phyloP scores from a whole-genome alignment of 2,329 filamentous ascomycete genomes.

The Aspergillus caelatus region DNA sequence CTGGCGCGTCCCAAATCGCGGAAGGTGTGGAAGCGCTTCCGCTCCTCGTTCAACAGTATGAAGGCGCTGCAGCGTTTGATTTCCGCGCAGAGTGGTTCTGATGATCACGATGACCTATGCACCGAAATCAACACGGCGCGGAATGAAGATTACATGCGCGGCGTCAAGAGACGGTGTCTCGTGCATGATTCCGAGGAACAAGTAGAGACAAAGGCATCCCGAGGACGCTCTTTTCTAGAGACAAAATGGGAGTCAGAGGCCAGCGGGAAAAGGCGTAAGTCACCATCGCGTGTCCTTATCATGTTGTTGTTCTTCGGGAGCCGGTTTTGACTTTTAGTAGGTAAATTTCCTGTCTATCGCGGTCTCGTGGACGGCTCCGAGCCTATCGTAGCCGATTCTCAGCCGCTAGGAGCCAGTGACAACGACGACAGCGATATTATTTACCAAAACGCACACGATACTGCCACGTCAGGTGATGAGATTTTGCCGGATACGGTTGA shows the following conservation, averaged over 20 bases:
- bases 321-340: conserved; percentile 18
- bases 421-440: conserved; percentile 12
- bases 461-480: conserved; percentile 23
- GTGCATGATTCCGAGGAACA: conserved; percentile 13
- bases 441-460: conserved; percentile 13
- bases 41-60: conserved; percentile 39
- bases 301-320: background rate
- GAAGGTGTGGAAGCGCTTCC: conserved; percentile 51
- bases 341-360: conserved; percentile 24
- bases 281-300: background rate
- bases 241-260: conserved; percentile 44
- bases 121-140: conserved; percentile 39
- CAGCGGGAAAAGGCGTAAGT: conserved; percentile 33
- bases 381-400: conserved; percentile 15
- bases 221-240: conserved; percentile 42
- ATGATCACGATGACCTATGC: conserved; percentile 26
- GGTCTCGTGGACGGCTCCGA: conserved; percentile 14
- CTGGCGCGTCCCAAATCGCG: conserved; percentile 42
- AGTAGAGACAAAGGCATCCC: conserved; percentile 5
- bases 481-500: conserved; percentile 13
- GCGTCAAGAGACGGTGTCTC: conserved; percentile 41
- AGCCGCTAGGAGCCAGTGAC: conserved; percentile 7
- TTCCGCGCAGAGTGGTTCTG: conserved; percentile 17
- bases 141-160: conserved; percentile 32
- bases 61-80: conserved; percentile 31